phyloP scores from a whole-genome alignment of 208 protist genomes.

The Trypanosoma theileri region DNA sequence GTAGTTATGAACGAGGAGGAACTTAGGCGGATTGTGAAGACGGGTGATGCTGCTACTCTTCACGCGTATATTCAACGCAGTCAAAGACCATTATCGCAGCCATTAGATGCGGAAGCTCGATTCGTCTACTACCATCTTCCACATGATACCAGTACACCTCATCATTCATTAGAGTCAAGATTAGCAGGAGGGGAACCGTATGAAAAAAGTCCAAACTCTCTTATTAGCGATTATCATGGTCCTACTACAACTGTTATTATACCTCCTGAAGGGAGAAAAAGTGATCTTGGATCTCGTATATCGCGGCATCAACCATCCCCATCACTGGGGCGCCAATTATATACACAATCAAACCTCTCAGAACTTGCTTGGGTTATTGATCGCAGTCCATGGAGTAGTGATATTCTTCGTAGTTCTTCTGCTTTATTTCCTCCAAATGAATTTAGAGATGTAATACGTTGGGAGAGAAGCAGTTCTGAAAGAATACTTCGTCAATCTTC shows the following conservation, averaged over 20 bases:
- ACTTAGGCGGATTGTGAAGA: slow-evolving; percentile 3
- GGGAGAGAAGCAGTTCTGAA: not conserved
- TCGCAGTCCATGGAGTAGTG: slow-evolving; percentile 1
- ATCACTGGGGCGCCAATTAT: not conserved
- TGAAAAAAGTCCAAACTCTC: not conserved
- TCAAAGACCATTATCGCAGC: slow-evolving; percentile 9
- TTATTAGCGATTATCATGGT: slow-evolving; percentile 8
- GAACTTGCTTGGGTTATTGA: slow-evolving; percentile 2
- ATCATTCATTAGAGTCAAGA: not conserved
- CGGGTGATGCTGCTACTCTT: slow-evolving; percentile 1
- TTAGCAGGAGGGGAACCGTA: not conserved
- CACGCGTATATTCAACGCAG: slow-evolving; percentile 10
- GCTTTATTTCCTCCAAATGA: not conserved
- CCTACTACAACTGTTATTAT: slow-evolving; percentile 13
- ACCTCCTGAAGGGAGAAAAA: not conserved
- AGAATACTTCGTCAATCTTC: not conserved
- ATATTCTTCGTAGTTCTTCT: slow-evolving; percentile 11
- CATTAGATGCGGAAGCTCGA: slow-evolving; percentile 14
- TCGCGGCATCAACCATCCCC: not conserved
- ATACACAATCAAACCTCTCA: not conserved
- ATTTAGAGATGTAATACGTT: not conserved
- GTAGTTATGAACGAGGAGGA: slow-evolving; percentile 10
- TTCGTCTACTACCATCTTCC: slow-evolving; percentile 18
- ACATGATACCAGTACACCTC: not conserved
- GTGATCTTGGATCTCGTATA: not conserved